These are phyloP conservation scores for Chrysanthemum makinoi DNA, from an alignment of 129 eudicot species.

Conservation along the genomic window DNA sequence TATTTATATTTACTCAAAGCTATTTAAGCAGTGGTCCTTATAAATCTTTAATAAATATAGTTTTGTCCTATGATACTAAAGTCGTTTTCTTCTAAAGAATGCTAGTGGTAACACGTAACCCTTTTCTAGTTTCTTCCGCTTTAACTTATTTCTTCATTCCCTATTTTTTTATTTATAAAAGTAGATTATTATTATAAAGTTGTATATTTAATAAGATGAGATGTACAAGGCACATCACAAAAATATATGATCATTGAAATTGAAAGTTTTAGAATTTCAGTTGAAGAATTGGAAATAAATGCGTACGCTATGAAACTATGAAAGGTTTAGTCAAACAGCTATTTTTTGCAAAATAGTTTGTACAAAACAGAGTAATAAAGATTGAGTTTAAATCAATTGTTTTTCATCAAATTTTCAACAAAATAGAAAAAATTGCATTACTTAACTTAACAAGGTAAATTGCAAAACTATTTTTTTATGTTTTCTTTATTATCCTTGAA, in stretches of 20 bases:
- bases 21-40: background rate
- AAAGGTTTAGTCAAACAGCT: too few relatives aligned
- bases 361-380: too few relatives aligned
- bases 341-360: too few relatives aligned
- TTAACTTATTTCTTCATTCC: background rate
- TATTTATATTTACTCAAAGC: background rate
- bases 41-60: background rate
- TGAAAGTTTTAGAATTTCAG: background rate
- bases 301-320: too few relatives aligned
- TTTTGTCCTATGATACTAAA: background rate
- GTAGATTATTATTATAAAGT: background rate
- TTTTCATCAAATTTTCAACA: too few relatives aligned
- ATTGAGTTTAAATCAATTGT: too few relatives aligned
- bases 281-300: background rate
- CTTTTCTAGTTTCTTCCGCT: background rate
- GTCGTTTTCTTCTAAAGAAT: background rate
- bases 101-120: slow-evolving; percentile 2
- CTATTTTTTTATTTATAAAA: background rate
- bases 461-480: too few relatives aligned
- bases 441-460: too few relatives aligned
- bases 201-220: background rate
- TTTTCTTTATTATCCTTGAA: too few relatives aligned
- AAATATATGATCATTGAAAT: background rate
- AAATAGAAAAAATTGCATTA: too few relatives aligned
- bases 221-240: background rate